These are phyloP conservation scores for Postia placenta DNA, from an alignment of 768 basidiomycete species.

Conservation along the genomic window DNA sequence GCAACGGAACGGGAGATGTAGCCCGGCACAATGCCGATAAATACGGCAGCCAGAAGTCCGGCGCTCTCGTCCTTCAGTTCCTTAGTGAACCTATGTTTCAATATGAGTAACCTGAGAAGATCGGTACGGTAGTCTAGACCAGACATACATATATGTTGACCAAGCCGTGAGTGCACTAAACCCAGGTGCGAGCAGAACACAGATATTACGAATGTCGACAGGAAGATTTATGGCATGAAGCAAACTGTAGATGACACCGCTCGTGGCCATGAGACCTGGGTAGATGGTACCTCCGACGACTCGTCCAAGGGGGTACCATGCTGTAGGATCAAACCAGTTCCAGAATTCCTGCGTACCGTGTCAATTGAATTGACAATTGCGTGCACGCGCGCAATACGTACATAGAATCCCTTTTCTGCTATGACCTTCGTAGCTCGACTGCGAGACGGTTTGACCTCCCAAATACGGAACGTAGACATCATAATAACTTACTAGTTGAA, in stretches of 20 bases:
- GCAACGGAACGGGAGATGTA: conserved; percentile 99
- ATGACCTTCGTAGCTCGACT: conserved; percentile 93
- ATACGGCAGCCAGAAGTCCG: conserved; percentile 93
- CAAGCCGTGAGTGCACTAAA: conserved; percentile 96
- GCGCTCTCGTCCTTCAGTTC: conserved; percentile 95
- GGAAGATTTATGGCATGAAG: conserved; percentile 87
- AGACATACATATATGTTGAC: conserved; percentile 88
- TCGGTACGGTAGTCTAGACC: no score
- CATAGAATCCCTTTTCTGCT: conserved; percentile 92
- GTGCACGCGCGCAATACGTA: conserved; percentile 31
- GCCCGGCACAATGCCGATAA: conserved; percentile 96
- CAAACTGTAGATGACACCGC: conserved; percentile 92
- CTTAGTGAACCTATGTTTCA: conserved; percentile 72
- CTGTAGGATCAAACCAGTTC: conserved; percentile 99
- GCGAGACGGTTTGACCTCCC: not conserved
- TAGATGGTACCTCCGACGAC: conserved; percentile 98
- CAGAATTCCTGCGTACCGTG: conserved; percentile 83
- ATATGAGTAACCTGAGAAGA: no score
- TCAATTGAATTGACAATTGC: no score
- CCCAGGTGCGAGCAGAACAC: conserved; percentile 93
- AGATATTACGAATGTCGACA: conserved; percentile 95
- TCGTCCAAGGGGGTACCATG: conserved; percentile 98
- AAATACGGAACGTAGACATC: not conserved
- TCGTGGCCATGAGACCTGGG: conserved; percentile 97
- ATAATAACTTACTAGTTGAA: conserved; percentile 90